Conservation (phyloP, 371 early-diverging fungal species). For the Mortierella sp. region DNA sequence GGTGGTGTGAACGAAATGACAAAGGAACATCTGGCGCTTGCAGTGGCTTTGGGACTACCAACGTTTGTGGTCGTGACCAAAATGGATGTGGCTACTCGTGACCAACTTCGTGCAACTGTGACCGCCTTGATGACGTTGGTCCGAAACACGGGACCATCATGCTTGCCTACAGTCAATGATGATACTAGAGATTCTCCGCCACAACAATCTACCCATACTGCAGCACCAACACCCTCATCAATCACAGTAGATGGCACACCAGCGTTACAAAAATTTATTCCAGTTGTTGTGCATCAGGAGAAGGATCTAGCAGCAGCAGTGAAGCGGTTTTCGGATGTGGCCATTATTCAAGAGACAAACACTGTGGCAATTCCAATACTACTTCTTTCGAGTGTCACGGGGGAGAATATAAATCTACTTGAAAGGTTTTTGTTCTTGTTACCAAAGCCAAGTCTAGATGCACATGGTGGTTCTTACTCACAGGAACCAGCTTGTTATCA, state of each 20-base stretch:
- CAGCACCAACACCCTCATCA: neutral
- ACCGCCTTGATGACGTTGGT: slow-evolving; percentile 43
- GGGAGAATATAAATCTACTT: slow-evolving; percentile 83
- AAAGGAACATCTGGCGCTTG: slow-evolving; percentile 88
- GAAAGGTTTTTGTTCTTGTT: slow-evolving; percentile 81
- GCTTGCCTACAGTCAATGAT: slow-evolving; percentile 22
- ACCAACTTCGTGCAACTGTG: slow-evolving; percentile 69
- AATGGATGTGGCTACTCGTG: slow-evolving; percentile 87
- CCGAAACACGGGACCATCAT: slow-evolving; percentile 30
- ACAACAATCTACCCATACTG: neutral
- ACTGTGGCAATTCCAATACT: slow-evolving; percentile 81
- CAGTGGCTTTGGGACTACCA: slow-evolving; percentile 85
- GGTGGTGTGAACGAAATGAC: slow-evolving; percentile 90
- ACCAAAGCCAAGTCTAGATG: slow-evolving; percentile 58
- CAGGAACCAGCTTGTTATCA: slow-evolving; percentile 81
- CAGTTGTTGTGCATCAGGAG: slow-evolving; percentile 78
- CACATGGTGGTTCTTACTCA: slow-evolving; percentile 17
- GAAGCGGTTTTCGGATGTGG: slow-evolving; percentile 65
- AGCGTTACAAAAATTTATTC: slow-evolving; percentile 69
- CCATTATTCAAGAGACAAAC: slow-evolving; percentile 56
- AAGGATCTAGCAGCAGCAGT: slow-evolving; percentile 81
- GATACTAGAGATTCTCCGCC: slow-evolving; percentile 11
- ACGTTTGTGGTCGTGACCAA: slow-evolving; percentile 92
- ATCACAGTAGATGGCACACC: neutral
- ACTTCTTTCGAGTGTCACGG: slow-evolving; percentile 90